Evolutionary conservation across 1,284 basidiomycete genomes (phyloP).

Genomic region (Marasmius oreades): DNA sequence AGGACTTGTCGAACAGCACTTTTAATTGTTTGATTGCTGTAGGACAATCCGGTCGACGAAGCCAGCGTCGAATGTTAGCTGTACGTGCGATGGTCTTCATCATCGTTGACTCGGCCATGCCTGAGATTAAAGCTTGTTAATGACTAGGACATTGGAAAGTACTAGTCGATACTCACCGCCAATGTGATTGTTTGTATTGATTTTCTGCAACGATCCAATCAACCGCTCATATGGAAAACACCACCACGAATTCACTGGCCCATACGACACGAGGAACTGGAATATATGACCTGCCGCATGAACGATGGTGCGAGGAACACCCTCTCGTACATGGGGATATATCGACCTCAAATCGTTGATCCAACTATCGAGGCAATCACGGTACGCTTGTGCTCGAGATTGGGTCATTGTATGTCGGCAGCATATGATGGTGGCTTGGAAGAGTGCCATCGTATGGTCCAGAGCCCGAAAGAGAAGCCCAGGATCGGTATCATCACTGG

Average conservation of each 20-base stretch:
- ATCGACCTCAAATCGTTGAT: constrained; percentile 8
- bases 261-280: constrained; percentile 17
- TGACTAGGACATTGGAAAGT: no score
- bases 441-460: constrained; percentile 10
- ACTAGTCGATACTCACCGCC: no score
- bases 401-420: constrained; percentile 8
- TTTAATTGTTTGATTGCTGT: constrained; percentile 5
- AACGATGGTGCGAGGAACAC: constrained; percentile 17
- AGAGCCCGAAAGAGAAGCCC: no score
- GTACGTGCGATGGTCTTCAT: not conserved
- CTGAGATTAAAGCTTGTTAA: no score
- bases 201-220: constrained; percentile 18
- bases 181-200: constrained; percentile 16
- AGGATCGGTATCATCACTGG: not conserved
- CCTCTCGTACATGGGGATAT: constrained; percentile 15
- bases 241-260: constrained; percentile 22
- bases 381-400: constrained; percentile 11
- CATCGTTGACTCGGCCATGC: constrained; percentile 2
- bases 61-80: constrained; percentile 7
- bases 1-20: not conserved
- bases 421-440: constrained; percentile 6
- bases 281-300: constrained; percentile 20
- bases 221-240: constrained; percentile 21
- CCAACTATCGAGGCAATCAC: constrained; percentile 14
- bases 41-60: constrained; percentile 5